Evolutionary conservation across 352 stramenopile species (phyloP).

Genomic region (Phytophthora citricola): DNA sequence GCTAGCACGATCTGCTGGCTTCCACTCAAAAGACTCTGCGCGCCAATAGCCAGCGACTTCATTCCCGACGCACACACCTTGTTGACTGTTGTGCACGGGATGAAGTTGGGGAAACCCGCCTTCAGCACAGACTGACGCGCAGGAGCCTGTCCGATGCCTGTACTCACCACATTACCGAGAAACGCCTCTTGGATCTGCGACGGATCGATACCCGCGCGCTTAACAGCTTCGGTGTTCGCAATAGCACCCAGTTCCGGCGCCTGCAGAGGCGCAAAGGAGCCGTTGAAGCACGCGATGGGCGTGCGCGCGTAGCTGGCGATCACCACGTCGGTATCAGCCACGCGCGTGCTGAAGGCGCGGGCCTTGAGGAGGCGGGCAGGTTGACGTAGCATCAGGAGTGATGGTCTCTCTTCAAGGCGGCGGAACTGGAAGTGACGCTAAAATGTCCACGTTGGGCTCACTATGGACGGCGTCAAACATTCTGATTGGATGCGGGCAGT

Average conservation of each 20-base stretch:
- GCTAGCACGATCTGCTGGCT: conserved; percentile 91
- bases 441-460: neutral
- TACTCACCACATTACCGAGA: conserved; percentile 97
- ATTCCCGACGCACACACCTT: conserved; percentile 98
- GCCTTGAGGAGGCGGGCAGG: conserved; percentile 44
- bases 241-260: conserved; percentile 93
- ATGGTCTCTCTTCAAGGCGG: neutral
- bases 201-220: conserved; percentile 73
- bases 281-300: conserved; percentile 96
- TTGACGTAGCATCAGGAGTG: conserved; percentile 19
- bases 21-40: conserved; percentile 91
- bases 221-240: conserved; percentile 89
- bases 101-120: conserved; percentile 90
- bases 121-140: conserved; percentile 94
- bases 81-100: conserved; percentile 98
- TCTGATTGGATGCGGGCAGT: conserved; percentile 35
- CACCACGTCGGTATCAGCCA: conserved; percentile 86
- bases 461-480: conserved; percentile 14
- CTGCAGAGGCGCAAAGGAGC: conserved; percentile 87
- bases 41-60: conserved; percentile 88
- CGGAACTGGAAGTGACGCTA: conserved; percentile 15
- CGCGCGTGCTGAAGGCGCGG: conserved; percentile 54
- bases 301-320: conserved; percentile 96
- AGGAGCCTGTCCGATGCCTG: conserved; percentile 96
- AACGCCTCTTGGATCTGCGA: conserved; percentile 95